Evolutionary conservation across 208 protist genomes (phyloP).

Genomic region (Leishmania lainsoni): DNA sequence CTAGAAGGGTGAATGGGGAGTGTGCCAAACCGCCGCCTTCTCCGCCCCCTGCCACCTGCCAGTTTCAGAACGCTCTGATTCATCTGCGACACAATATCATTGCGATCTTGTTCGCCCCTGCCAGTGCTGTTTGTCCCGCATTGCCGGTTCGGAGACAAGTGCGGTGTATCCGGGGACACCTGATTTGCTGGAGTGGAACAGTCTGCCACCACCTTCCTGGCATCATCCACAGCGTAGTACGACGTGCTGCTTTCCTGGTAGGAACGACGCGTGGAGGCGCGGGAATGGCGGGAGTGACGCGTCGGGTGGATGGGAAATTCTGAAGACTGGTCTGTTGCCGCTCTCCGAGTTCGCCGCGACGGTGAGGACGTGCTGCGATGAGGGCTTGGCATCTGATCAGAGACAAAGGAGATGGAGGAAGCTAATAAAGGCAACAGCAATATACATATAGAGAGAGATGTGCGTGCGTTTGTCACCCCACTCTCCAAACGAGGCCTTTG

Average conservation of each 20-base stretch:
- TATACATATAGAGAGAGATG: neutral
- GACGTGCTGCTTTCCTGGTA: constrained; percentile 11
- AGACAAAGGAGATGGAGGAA: neutral
- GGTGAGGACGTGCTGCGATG: neutral
- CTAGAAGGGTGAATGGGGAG: neutral
- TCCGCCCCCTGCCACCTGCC: neutral
- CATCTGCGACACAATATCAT: neutral
- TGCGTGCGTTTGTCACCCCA: neutral
- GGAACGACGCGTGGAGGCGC: constrained; percentile 12
- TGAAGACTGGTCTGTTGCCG: neutral
- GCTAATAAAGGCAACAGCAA: too few relatives aligned
- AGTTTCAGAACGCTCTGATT: neutral
- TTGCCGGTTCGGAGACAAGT: neutral
- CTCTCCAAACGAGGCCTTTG: neutral
- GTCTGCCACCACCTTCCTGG: constrained; percentile 16
- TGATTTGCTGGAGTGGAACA: neutral
- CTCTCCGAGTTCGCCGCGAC: neutral
- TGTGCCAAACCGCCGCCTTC: constrained; percentile 2
- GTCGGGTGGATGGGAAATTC: neutral
- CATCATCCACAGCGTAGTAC: constrained; percentile 17
- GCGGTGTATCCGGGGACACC: neutral
- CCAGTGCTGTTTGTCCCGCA: neutral
- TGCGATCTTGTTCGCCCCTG: too few relatives aligned
- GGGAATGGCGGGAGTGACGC: constrained; percentile 14
- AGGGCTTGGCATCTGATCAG: constrained; percentile 1